Evolutionary conservation across 2,329 filamentous ascomycete genomes (phyloP).

Genomic region (Penicillium sp.): DNA sequence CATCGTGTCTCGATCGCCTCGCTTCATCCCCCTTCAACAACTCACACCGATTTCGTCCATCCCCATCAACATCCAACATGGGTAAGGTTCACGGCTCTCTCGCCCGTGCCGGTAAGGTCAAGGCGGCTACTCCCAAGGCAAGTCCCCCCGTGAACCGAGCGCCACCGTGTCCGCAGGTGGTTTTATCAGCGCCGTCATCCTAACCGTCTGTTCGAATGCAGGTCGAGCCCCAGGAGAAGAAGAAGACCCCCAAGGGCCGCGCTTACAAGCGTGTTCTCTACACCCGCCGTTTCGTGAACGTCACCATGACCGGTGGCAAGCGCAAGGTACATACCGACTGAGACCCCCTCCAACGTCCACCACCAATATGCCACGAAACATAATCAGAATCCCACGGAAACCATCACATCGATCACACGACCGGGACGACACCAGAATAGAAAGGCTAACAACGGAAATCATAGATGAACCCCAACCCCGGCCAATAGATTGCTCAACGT

Average conservation of each 20-base stretch:
- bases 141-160: slow-evolving; percentile 15
- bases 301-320: slow-evolving; percentile 96
- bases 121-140: slow-evolving; percentile 62
- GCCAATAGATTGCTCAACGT: slow-evolving; percentile 50
- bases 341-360: slow-evolving; percentile 6
- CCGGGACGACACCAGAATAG: slow-evolving; percentile 2
- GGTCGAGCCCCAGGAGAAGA: slow-evolving; percentile 62
- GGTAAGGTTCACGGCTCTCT: slow-evolving; percentile 93
- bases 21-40: slow-evolving; percentile 24
- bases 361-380: slow-evolving; percentile 22
- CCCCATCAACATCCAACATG: slow-evolving; percentile 50
- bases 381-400: neutral
- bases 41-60: slow-evolving; percentile 20
- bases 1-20: slow-evolving; percentile 18
- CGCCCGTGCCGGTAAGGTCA: slow-evolving; percentile 96
- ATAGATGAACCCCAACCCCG: slow-evolving; percentile 84
- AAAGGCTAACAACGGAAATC: slow-evolving; percentile 16
- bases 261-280: slow-evolving; percentile 96
- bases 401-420: neutral
- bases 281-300: slow-evolving; percentile 97
- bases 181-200: slow-evolving; percentile 9
- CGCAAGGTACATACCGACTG: slow-evolving; percentile 65
- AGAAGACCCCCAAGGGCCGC: slow-evolving; percentile 94
- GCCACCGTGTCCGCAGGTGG: slow-evolving; percentile 9
- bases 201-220: slow-evolving; percentile 21